A percentile compares a stretch with the other conserved stretches of the same genome.
phyloP scores from a whole-genome alignment of 2,329 filamentous ascomycete genomes.

The Aspergillus transmontanensis region DNA sequence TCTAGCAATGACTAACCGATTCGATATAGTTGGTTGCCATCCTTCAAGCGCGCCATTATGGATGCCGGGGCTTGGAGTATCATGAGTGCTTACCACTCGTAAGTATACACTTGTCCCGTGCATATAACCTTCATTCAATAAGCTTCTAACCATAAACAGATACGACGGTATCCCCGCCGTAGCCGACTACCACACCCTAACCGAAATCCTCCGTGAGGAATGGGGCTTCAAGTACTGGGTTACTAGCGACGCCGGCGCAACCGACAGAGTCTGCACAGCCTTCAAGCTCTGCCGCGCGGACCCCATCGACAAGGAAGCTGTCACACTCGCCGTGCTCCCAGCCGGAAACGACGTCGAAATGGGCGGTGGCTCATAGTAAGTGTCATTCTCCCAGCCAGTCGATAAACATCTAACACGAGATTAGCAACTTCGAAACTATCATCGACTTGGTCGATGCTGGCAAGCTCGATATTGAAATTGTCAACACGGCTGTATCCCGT shows the following conservation, averaged over 20 bases:
- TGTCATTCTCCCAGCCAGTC: not conserved
- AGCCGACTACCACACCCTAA: conserved; percentile 66
- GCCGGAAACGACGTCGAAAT: conserved; percentile 74
- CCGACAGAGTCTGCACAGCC: conserved; percentile 65
- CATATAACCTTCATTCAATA: not conserved
- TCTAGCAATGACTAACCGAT: not conserved
- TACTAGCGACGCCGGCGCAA: conserved; percentile 69
- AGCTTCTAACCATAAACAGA: conserved; percentile 14
- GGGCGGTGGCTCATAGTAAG: conserved; percentile 69
- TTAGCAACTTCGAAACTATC: conserved; percentile 65
- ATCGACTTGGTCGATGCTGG: conserved; percentile 65
- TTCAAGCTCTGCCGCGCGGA: conserved; percentile 66
- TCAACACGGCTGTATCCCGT: conserved; percentile 68
- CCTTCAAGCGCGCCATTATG: conserved; percentile 71
- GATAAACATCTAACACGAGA: conserved; percentile 7
- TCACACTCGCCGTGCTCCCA: conserved; percentile 64
- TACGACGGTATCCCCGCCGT: conserved; percentile 73
- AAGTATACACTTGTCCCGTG: conserved; percentile 6
- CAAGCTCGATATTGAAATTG: conserved; percentile 59
- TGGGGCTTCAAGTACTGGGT: conserved; percentile 74
- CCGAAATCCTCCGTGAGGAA: conserved; percentile 68
- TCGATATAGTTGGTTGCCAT: conserved; percentile 47
- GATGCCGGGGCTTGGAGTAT: conserved; percentile 68
- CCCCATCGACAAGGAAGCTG: conserved; percentile 65
- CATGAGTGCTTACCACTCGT: conserved; percentile 74